Evolutionary conservation across 2,329 filamentous ascomycete genomes (phyloP).

Genomic region (Aspergillus uvarum): DNA sequence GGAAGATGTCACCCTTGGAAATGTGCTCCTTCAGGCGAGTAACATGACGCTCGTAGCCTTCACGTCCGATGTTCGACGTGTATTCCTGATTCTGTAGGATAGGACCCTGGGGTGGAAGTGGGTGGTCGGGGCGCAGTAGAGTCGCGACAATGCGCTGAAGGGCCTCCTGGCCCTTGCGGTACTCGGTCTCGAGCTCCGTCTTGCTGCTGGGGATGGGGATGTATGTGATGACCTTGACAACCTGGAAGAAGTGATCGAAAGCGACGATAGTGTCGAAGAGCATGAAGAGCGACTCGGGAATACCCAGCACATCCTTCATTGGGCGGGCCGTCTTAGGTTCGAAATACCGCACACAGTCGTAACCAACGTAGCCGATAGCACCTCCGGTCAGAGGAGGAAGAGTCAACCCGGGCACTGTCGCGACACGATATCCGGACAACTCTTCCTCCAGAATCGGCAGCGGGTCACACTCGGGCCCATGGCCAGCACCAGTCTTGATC

Average conservation of each 20-base stretch:
- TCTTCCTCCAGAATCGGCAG: slow-evolving; percentile 79
- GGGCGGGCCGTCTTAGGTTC: slow-evolving; percentile 92
- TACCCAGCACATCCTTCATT: slow-evolving; percentile 81
- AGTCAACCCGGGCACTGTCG: slow-evolving; percentile 75
- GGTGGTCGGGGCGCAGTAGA: slow-evolving; percentile 71
- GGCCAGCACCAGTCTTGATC: slow-evolving; percentile 81
- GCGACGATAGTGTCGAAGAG: slow-evolving; percentile 92
- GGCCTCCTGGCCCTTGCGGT: slow-evolving; percentile 63
- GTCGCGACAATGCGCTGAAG: slow-evolving; percentile 69
- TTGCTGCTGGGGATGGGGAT: slow-evolving; percentile 65
- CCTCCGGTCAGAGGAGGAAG: slow-evolving; percentile 87
- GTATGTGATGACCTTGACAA: slow-evolving; percentile 92
- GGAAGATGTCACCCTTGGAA: slow-evolving; percentile 88
- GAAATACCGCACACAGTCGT: slow-evolving; percentile 96
- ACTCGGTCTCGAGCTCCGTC: slow-evolving; percentile 64
- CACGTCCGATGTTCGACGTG: slow-evolving; percentile 84
- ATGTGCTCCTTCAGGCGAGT: slow-evolving; percentile 86
- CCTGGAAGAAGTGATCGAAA: slow-evolving; percentile 91
- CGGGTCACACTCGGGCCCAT: slow-evolving; percentile 81
- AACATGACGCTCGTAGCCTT: slow-evolving; percentile 90
- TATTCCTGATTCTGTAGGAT: slow-evolving; percentile 75
- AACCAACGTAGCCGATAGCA: slow-evolving; percentile 93
- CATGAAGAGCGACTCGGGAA: slow-evolving; percentile 96
- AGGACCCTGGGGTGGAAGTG: slow-evolving; percentile 72
- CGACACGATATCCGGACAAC: slow-evolving; percentile 74